Evolutionary conservation across 2,329 filamentous ascomycete genomes (phyloP).

Genomic region (Aschersonia sp.): DNA sequence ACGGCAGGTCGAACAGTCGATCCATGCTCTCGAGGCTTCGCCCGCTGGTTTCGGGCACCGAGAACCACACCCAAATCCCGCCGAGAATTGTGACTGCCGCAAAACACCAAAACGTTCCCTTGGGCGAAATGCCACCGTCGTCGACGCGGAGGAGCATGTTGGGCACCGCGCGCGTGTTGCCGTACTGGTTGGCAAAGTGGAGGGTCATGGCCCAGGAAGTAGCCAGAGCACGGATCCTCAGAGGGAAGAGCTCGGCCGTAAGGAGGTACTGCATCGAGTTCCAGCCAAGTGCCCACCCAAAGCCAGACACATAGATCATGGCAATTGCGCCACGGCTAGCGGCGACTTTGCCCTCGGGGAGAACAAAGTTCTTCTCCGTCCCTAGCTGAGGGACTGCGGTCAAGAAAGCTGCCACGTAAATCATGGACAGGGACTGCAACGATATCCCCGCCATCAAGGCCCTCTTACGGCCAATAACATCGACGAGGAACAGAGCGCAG

Average conservation of each 20-base stretch:
- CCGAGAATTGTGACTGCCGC: slow-evolving; percentile 52
- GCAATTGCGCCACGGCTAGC: slow-evolving; percentile 54
- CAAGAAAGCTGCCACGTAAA: slow-evolving; percentile 48
- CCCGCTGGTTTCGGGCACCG: slow-evolving; percentile 58
- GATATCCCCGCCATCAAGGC: slow-evolving; percentile 45
- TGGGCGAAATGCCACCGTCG: slow-evolving; percentile 35
- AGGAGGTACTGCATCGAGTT: slow-evolving; percentile 69
- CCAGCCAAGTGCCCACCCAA: slow-evolving; percentile 59
- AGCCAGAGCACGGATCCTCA: slow-evolving; percentile 56
- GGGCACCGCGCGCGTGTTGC: slow-evolving; percentile 60
- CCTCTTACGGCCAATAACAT: slow-evolving; percentile 63
- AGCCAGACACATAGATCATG: slow-evolving; percentile 57
- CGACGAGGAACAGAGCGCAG: slow-evolving; percentile 67
- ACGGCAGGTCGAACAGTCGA: slow-evolving; percentile 54
- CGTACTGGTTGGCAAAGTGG: slow-evolving; percentile 69
- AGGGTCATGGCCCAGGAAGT: slow-evolving; percentile 63
- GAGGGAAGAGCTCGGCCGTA: slow-evolving; percentile 63
- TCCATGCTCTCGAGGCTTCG: slow-evolving; percentile 57
- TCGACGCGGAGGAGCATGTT: slow-evolving; percentile 47
- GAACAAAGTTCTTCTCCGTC: slow-evolving; percentile 28
- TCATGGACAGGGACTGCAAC: slow-evolving; percentile 44
- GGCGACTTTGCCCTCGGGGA: slow-evolving; percentile 32
- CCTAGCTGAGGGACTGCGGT: slow-evolving; percentile 46
- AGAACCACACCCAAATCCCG: slow-evolving; percentile 56
- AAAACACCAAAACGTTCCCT: slow-evolving; percentile 69